phyloP scores from a whole-genome alignment of 2,329 filamentous ascomycete species.

The Monilinia aucupariae region DNA sequence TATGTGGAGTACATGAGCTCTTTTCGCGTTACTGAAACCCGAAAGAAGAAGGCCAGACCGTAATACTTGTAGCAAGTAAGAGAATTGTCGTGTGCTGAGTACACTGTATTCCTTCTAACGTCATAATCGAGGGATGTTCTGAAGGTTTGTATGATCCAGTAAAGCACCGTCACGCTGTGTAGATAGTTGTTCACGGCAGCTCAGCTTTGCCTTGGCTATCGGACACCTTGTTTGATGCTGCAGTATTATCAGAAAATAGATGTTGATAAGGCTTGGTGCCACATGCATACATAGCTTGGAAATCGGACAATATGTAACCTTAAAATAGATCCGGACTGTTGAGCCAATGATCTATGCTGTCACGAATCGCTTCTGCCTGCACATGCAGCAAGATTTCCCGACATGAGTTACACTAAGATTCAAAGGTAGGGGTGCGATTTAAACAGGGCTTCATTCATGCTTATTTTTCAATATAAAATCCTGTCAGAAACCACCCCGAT shows the following conservation, averaged over 20 bases:
- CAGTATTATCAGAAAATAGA: not conserved
- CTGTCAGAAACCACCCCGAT: not conserved
- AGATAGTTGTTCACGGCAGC: not conserved
- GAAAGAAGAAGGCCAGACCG: not conserved
- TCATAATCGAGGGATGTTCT: not conserved
- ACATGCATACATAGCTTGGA: not conserved
- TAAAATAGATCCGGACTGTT: not conserved
- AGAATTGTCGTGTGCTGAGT: not conserved
- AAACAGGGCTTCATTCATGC: not conserved
- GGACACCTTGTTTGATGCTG: not conserved
- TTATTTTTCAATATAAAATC: not conserved
- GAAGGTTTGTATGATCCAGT: not conserved
- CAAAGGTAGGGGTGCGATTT: not conserved
- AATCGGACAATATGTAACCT: not conserved
- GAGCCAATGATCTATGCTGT: not conserved
- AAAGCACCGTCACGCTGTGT: not conserved
- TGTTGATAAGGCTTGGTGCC: not conserved
- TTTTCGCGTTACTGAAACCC: not conserved
- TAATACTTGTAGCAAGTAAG: not conserved
- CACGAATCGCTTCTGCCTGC: not conserved
- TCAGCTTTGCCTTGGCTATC: not conserved
- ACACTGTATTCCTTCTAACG: not conserved
- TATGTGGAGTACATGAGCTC: not conserved
- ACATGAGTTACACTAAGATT: not conserved
- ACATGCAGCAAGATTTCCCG: not conserved